Percentiles rank a stretch among this genome's conserved stretches.
Conservation (phyloP, 108 stramenopile species). For the Epipyxis sp. region DNA sequence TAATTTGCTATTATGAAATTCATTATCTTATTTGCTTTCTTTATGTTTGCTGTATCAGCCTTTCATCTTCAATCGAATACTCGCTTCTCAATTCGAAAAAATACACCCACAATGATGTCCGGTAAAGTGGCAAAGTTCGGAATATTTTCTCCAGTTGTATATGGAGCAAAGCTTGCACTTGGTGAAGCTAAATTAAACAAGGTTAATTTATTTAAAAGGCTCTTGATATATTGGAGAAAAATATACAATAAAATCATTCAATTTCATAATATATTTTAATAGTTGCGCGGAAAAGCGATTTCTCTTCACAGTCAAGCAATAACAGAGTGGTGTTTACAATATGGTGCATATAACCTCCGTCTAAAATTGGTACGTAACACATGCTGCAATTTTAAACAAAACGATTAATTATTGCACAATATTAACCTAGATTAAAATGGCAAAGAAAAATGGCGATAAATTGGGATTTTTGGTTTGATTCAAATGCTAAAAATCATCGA, state of each 20-base stretch:
- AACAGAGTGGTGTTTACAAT: slow-evolving; percentile 83
- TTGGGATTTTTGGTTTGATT: slow-evolving; percentile 88
- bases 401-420: slow-evolving; percentile 37
- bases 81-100: too few relatives aligned
- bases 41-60: too few relatives aligned
- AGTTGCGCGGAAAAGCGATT: slow-evolving; percentile 46
- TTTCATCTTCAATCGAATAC: too few relatives aligned
- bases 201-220: slow-evolving; percentile 74
- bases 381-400: background rate
- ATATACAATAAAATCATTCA: too few relatives aligned
- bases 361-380: background rate
- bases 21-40: too few relatives aligned
- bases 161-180: slow-evolving; percentile 73
- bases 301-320: slow-evolving; percentile 83
- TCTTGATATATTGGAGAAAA: slow-evolving; percentile 21
- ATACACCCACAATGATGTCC: too few relatives aligned
- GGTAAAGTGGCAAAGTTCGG: slow-evolving; percentile 77
- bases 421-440: slow-evolving; percentile 72
- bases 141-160: slow-evolving; percentile 91
- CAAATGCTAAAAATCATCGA: too few relatives aligned
- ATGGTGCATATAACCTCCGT: slow-evolving; percentile 47
- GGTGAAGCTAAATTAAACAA: slow-evolving; percentile 53
- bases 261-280: background rate
- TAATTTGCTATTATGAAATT: too few relatives aligned
- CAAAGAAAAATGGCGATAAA: slow-evolving; percentile 88